phyloP scores from a whole-genome alignment of 2,329 filamentous ascomycete genomes.

The Rugonectria rugulosa region DNA sequence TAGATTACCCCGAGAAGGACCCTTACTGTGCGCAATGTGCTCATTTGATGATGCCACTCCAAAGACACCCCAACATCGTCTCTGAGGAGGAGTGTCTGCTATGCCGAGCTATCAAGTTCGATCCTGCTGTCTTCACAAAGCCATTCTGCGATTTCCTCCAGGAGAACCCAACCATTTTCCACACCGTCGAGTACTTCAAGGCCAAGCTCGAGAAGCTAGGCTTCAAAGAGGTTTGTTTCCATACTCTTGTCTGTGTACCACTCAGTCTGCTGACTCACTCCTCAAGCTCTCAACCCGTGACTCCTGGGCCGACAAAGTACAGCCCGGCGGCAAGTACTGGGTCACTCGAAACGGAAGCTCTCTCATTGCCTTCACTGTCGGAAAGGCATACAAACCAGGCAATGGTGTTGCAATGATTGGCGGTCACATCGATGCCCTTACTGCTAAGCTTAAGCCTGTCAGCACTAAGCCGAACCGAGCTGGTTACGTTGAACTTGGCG shows the following conservation, averaged over 20 bases:
- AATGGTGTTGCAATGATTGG: conserved; percentile 90
- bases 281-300: conserved; percentile 78
- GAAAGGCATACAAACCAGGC: conserved; percentile 80
- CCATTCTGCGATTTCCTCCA: conserved; percentile 89
- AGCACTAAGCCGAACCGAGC: conserved; percentile 84
- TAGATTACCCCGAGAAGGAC: conserved; percentile 44
- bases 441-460: conserved; percentile 89
- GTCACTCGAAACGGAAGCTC: conserved; percentile 85
- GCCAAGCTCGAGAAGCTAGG: conserved; percentile 74
- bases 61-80: conserved; percentile 41
- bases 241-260: background rate
- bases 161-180: conserved; percentile 92
- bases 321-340: conserved; percentile 88
- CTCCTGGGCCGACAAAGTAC: conserved; percentile 75
- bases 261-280: conserved; percentile 23
- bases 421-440: conserved; percentile 92
- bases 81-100: conserved; percentile 42
- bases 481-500: conserved; percentile 87
- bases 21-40: conserved; percentile 46
- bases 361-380: conserved; percentile 85
- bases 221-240: conserved; percentile 69
- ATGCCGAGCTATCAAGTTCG: conserved; percentile 49
- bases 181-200: conserved; percentile 83
- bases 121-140: conserved; percentile 75
- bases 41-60: no score